Evolutionary conservation across 2,329 filamentous ascomycete genomes (phyloP).

Genomic region (Stemphylium lycopersici): DNA sequence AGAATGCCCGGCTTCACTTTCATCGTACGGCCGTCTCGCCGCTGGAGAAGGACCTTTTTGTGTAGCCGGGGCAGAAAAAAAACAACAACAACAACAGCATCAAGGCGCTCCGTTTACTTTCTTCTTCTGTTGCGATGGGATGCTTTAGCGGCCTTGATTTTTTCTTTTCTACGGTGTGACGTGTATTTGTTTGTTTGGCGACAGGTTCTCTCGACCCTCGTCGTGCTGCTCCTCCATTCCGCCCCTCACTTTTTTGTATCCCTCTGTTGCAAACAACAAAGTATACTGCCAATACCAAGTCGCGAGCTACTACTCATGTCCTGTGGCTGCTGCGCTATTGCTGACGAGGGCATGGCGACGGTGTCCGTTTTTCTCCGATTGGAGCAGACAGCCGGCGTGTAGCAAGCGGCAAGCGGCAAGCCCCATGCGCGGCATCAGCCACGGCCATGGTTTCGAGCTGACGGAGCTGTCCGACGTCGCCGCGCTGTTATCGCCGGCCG

Average conservation of each 20-base stretch:
- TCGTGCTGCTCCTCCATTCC: no score
- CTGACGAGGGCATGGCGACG: not conserved
- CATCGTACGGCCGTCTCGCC: not conserved
- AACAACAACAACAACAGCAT: no score
- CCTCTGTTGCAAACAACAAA: slow-evolving; percentile 7
- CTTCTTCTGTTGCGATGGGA: no score
- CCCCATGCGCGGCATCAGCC: not conserved
- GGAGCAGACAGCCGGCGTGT: slow-evolving; percentile 6
- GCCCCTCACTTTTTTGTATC: not conserved
- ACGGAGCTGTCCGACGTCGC: slow-evolving; percentile 16
- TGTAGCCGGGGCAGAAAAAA: no score
- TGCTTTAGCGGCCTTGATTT: no score
- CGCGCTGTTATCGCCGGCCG: slow-evolving; percentile 15
- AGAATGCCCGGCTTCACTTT: no score
- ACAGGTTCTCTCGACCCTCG: not conserved
- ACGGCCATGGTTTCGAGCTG: slow-evolving; percentile 1
- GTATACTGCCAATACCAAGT: not conserved
- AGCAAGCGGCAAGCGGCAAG: not conserved
- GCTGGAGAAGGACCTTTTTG: not conserved
- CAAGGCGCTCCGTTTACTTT: no score
- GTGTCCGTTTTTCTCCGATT: slow-evolving; percentile 12
- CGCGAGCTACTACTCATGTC: not conserved
- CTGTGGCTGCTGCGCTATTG: not conserved
- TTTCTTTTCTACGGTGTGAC: no score
- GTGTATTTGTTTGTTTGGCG: not conserved